These are phyloP conservation scores for Hypoxylon trugodes DNA, from an alignment of 495 filamentous ascomycete species.

Conservation along the genomic window DNA sequence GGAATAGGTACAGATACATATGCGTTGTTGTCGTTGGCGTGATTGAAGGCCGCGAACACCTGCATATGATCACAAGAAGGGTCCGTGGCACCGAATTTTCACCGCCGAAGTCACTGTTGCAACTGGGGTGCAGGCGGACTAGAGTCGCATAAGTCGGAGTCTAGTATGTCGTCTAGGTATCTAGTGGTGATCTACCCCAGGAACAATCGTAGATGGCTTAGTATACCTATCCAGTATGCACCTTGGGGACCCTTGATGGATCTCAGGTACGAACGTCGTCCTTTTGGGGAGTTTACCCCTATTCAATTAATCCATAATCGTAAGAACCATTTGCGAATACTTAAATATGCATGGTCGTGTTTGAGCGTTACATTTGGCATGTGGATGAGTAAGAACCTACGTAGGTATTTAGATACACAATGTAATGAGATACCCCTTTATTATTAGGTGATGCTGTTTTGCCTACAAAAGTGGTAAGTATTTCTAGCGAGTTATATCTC, in stretches of 20 bases:
- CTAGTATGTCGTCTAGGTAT: neutral
- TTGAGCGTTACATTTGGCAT: neutral
- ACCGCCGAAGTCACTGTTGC: conserved; percentile 1
- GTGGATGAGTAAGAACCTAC: neutral
- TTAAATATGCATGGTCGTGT: neutral
- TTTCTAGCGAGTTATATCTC: conserved; percentile 1
- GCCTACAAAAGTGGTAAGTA: neutral
- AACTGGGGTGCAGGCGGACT: neutral
- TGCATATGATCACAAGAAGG: neutral
- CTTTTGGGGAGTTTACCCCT: neutral
- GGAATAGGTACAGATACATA: neutral
- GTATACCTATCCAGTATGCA: neutral
- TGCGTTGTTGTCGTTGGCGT: neutral
- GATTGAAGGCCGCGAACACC: neutral
- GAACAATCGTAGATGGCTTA: neutral
- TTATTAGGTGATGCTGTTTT: neutral
- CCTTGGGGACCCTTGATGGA: neutral
- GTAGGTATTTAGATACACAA: neutral
- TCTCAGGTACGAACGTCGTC: neutral
- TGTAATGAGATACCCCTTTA: neutral
- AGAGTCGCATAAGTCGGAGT: neutral
- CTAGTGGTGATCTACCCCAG: conserved; percentile 1
- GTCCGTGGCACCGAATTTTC: conserved; percentile 8
- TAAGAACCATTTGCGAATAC: neutral
- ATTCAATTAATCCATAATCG: neutral